phyloP scores from a whole-genome alignment of 2,329 filamentous ascomycete species.

The Colletotrichum sp. region DNA sequence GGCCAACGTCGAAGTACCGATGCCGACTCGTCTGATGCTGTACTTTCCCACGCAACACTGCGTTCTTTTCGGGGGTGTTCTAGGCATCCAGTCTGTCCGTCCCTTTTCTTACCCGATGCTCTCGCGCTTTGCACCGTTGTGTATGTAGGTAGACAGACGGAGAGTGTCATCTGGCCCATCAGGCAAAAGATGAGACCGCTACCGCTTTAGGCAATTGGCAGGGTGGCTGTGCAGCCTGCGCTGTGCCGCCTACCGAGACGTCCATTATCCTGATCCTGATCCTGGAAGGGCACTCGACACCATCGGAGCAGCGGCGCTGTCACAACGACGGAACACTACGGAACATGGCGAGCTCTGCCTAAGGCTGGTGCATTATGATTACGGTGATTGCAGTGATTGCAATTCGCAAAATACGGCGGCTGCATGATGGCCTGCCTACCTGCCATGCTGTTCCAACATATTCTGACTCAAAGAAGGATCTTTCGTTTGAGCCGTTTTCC shows the following conservation, averaged over 20 bases:
- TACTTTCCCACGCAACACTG: not conserved
- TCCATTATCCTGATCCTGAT: not conserved
- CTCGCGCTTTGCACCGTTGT: not conserved
- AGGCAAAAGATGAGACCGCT: not conserved
- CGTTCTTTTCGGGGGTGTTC: accelerated
- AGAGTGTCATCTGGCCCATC: not conserved
- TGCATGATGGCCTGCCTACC: not conserved
- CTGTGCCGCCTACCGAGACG: not conserved
- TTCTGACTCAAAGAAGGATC: not conserved
- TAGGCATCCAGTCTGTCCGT: not conserved
- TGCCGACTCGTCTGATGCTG: not conserved
- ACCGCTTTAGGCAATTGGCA: slow-evolving; percentile 6
- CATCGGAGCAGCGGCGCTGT: not conserved
- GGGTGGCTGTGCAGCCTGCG: not conserved
- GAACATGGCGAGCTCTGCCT: not conserved
- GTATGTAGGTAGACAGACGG: not conserved
- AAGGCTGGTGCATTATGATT: not conserved
- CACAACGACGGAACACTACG: not conserved
- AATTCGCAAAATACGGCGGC: not conserved
- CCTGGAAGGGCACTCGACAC: not conserved
- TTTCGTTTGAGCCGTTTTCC: not conserved
- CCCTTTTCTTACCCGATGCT: not conserved
- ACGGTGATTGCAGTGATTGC: not conserved
- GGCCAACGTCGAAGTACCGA: not conserved
- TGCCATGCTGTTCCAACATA: not conserved